Conservation (phyloP, 805 yeast species). For the Grigorovia transvaalensis region DNA sequence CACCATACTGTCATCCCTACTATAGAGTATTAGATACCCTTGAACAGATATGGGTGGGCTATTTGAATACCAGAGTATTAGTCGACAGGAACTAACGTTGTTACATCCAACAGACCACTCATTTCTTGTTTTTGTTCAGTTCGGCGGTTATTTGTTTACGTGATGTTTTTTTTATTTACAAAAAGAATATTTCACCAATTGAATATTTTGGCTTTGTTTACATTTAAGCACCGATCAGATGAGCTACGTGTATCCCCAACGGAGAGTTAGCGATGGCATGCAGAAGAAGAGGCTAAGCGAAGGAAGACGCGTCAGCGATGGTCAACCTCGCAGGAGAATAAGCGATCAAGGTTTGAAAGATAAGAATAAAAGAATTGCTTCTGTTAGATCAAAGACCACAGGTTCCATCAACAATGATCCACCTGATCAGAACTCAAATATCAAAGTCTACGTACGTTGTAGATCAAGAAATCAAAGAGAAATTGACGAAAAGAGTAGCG, state of each 20-base stretch:
- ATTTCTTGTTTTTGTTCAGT: neutral
- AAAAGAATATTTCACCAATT: neutral
- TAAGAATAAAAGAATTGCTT: neutral
- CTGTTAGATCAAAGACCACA: neutral
- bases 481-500: constrained; percentile 43
- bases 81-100: neutral
- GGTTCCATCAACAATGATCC: neutral
- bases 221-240: neutral
- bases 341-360: neutral
- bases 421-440: constrained; percentile 24
- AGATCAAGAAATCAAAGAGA: constrained; percentile 47
- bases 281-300: neutral
- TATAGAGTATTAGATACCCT: no score
- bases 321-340: neutral
- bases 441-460: constrained; percentile 48
- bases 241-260: neutral
- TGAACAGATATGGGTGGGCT: no score
- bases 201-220: neutral
- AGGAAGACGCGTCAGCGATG: neutral
- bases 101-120: neutral
- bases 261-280: neutral
- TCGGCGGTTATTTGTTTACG: neutral
- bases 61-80: no score
- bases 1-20: no score
- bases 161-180: neutral